Evolutionary conservation across 2,329 filamentous ascomycete species (phyloP).

Genomic region (Aspergillus intermedius): DNA sequence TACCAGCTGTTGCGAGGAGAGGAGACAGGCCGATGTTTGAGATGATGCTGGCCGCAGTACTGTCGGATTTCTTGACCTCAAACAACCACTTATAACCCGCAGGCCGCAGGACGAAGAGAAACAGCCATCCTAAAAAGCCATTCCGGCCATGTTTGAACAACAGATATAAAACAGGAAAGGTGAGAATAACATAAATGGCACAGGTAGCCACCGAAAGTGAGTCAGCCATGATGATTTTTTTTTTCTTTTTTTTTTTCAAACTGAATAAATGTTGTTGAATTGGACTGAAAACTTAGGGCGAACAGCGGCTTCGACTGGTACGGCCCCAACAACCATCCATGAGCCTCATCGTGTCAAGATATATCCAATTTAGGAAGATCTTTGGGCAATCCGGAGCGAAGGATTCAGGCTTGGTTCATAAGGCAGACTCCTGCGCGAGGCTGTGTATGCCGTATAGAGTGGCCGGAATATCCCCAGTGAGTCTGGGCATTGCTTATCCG

Average conservation of each 20-base stretch:
- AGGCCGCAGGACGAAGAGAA: conserved; percentile 29
- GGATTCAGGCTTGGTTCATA: too few species aligned
- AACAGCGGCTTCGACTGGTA: too few species aligned
- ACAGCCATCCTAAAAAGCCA: conserved; percentile 36
- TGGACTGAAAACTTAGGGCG: too few species aligned
- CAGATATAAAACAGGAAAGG: conserved; percentile 25
- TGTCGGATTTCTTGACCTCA: conserved; percentile 7
- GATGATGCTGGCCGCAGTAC: conserved; percentile 27
- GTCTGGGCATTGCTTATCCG: too few species aligned
- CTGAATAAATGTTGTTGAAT: neutral
- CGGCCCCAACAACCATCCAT: too few species aligned
- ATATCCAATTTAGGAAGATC: too few species aligned
- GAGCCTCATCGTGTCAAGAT: too few species aligned
- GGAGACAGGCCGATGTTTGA: conserved; percentile 36
- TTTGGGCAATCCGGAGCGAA: too few species aligned
- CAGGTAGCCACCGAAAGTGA: neutral
- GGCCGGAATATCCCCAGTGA: too few species aligned
- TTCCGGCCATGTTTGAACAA: conserved; percentile 27
- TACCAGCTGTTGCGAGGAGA: conserved; percentile 22
- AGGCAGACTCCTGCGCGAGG: too few species aligned
- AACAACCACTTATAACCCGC: conserved; percentile 27
- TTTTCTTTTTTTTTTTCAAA: too few species aligned
- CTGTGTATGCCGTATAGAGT: too few species aligned
- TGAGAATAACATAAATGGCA: conserved; percentile 32
- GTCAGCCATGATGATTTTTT: neutral